A percentile compares a stretch with the other conserved stretches of the same genome.
These are phyloP conservation scores for Starmerella lactis-condensi DNA, from an alignment of 805 yeast species.

Conservation along the genomic window DNA sequence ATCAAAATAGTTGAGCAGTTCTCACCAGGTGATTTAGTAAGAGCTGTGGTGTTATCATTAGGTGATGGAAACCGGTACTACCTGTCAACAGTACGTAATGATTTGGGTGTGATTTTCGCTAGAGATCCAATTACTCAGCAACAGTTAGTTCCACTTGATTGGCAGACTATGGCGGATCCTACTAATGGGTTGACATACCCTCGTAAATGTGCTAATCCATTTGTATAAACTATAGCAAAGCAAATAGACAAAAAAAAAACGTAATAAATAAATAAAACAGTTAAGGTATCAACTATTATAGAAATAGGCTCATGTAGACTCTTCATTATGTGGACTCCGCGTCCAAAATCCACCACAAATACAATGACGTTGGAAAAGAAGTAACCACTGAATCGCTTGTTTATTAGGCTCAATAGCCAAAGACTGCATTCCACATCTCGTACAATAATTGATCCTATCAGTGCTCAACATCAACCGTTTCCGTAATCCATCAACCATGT, in stretches of 20 bases:
- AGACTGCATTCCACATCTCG: slow-evolving; percentile 36
- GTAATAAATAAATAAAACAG: too few relatives aligned
- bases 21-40: slow-evolving; percentile 79
- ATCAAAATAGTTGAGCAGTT: slow-evolving; percentile 63
- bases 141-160: slow-evolving; percentile 73
- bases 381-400: slow-evolving; percentile 30
- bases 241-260: too few relatives aligned
- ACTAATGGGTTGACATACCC: slow-evolving; percentile 53
- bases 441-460: slow-evolving; percentile 28
- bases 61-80: slow-evolving; percentile 93
- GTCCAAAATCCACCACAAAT: slow-evolving; percentile 62
- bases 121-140: slow-evolving; percentile 49
- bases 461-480: slow-evolving; percentile 25
- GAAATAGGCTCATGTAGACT: background rate
- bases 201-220: slow-evolving; percentile 88
- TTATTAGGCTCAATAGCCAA: slow-evolving; percentile 24
- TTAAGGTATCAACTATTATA: background rate
- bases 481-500: slow-evolving; percentile 22
- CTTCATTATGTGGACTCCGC: slow-evolving; percentile 4
- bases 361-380: slow-evolving; percentile 55
- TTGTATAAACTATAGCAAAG: slow-evolving; percentile 21
- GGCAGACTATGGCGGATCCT: slow-evolving; percentile 85
- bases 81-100: slow-evolving; percentile 73
- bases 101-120: slow-evolving; percentile 86
- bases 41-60: slow-evolving; percentile 60